Conservation (phyloP, 768 basidiomycete species). For the Mycena filopes region DNA sequence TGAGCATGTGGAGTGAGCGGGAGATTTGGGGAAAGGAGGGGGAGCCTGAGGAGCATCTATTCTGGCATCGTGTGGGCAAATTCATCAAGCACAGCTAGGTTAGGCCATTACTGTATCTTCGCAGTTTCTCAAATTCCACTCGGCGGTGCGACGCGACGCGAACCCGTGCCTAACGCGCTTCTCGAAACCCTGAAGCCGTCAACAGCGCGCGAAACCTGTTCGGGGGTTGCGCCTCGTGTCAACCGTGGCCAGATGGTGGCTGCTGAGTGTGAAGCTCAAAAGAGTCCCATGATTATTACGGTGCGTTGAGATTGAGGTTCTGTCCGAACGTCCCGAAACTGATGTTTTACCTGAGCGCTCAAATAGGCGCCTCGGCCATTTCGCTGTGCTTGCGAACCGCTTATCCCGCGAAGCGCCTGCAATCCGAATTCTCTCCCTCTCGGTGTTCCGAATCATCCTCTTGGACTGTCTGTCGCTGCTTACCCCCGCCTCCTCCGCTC, state of each 20-base stretch:
- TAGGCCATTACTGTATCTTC: conserved; percentile 8
- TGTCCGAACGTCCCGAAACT: not conserved
- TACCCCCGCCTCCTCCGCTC: too few species aligned
- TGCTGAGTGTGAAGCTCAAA: not conserved
- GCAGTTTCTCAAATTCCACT: not conserved
- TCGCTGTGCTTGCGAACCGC: too few species aligned
- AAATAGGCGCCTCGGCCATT: not conserved
- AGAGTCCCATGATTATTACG: not conserved
- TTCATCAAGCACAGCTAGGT: conserved; percentile 58
- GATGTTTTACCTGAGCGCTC: not conserved
- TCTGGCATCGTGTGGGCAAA: conserved; percentile 68
- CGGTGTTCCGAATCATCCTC: too few species aligned
- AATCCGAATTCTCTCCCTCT: too few species aligned
- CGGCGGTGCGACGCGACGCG: not conserved
- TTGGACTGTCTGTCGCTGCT: too few species aligned
- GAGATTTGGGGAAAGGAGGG: conserved; percentile 59
- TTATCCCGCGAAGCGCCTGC: too few species aligned
- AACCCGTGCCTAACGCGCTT: not conserved
- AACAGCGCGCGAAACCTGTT: not conserved
- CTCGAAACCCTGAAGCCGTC: not conserved
- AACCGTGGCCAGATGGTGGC: conserved; percentile 2
- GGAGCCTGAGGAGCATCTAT: conserved; percentile 67
- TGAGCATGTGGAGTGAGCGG: conserved; percentile 60
- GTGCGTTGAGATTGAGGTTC: not conserved
- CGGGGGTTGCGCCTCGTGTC: not conserved